Conservation (phyloP, 2,329 filamentous ascomycete genomes). For the Pseudofabraea citricarpa region DNA sequence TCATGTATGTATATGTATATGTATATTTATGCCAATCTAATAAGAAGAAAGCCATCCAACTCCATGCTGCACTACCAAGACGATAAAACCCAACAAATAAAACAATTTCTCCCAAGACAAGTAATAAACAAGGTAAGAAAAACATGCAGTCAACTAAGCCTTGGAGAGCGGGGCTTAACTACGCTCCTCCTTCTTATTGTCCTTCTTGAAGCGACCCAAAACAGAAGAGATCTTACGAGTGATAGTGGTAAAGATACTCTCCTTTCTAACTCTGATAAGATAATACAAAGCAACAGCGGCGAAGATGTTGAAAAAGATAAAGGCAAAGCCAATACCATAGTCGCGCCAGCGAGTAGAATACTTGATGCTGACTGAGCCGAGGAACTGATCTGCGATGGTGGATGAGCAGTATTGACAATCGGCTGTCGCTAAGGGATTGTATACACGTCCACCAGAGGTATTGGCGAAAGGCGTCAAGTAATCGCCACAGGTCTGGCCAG, state of each 20-base stretch:
- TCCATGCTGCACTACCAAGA: no score
- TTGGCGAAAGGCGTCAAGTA: slow-evolving; percentile 52
- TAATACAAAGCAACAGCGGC: slow-evolving; percentile 50
- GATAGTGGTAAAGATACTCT: background rate
- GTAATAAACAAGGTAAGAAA: no score
- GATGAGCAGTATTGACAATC: slow-evolving; percentile 59
- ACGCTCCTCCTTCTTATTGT: background rate
- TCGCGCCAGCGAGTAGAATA: slow-evolving; percentile 63
- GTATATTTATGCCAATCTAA: no score
- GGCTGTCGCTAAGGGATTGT: slow-evolving; percentile 40
- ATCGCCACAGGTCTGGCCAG: slow-evolving; percentile 48
- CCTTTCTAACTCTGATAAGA: slow-evolving; percentile 33
- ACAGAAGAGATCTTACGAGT: background rate
- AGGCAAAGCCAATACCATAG: slow-evolving; percentile 58
- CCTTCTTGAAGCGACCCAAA: background rate
- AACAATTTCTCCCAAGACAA: no score
- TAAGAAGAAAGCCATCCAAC: no score
- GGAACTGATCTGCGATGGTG: slow-evolving; percentile 42
- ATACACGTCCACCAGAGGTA: slow-evolving; percentile 46
- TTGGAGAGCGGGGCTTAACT: no score
- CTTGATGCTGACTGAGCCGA: slow-evolving; percentile 42
- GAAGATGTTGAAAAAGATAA: slow-evolving; percentile 50
- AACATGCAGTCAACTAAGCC: no score
- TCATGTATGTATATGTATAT: no score
- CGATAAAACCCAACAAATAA: no score